A percentile compares a stretch with the other conserved stretches of the same genome.
phyloP scores from a whole-genome alignment of 2,329 filamentous ascomycete species.

The Alternaria tenuissima region DNA sequence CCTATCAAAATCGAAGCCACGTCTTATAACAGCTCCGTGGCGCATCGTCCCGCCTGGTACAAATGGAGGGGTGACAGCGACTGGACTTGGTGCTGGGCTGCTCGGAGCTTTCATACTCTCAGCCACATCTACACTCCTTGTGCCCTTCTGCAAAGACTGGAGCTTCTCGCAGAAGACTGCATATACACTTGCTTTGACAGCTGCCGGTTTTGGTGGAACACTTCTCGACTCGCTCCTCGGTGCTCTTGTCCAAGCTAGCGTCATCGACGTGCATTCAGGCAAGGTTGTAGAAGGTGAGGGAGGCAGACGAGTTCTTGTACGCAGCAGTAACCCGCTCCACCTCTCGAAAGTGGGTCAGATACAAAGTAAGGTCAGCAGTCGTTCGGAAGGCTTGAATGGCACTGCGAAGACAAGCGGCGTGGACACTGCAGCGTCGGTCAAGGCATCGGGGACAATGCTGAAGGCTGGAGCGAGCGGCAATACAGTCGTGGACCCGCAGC shows the following conservation, averaged over 20 bases:
- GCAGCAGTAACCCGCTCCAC: constrained; percentile 41
- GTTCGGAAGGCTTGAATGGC: constrained; percentile 49
- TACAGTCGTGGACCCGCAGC: constrained; percentile 46
- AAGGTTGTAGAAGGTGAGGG: constrained; percentile 90
- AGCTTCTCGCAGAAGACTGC: constrained; percentile 28
- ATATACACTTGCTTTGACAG: constrained; percentile 65
- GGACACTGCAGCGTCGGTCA: constrained; percentile 24
- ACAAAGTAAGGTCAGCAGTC: constrained; percentile 53
- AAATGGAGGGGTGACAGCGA: constrained; percentile 86
- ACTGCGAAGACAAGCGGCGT: constrained; percentile 46
- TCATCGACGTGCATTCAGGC: constrained; percentile 81
- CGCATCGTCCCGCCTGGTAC: constrained; percentile 87
- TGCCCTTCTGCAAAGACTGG: constrained; percentile 70
- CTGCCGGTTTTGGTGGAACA: constrained; percentile 81
- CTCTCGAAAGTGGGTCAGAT: constrained; percentile 42
- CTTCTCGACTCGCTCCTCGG: constrained; percentile 88
- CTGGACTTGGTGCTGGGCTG: constrained; percentile 76
- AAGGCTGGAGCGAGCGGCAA: constrained; percentile 36
- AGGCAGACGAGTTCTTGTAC: constrained; percentile 64
- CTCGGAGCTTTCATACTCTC: constrained; percentile 76
- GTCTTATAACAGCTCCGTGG: constrained; percentile 84
- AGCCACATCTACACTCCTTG: constrained; percentile 70
- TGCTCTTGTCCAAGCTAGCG: constrained; percentile 83
- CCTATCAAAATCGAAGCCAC: constrained; percentile 75
- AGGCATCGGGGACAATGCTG: constrained; percentile 45